Evolutionary conservation across 768 basidiomycete genomes (phyloP).

Genomic region (Lactarius sp.): DNA sequence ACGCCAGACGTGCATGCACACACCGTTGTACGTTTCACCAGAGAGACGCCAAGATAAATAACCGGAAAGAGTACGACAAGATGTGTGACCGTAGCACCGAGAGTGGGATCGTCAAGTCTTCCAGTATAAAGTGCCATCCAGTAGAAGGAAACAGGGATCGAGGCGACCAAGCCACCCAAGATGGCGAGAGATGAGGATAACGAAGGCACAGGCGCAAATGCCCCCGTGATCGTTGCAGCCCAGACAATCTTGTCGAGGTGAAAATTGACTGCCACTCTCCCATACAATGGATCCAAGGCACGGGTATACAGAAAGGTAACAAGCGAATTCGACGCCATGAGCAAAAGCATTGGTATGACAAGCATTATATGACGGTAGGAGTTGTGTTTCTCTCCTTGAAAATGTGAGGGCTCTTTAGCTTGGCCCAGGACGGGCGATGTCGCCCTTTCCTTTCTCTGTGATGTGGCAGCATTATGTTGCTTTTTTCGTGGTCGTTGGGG

Average conservation of each 20-base stretch:
- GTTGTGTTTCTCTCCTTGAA: background rate
- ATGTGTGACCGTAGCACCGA: constrained; percentile 60
- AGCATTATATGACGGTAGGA: constrained; percentile 13
- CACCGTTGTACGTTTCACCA: constrained; percentile 41
- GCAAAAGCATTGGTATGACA: constrained; percentile 31
- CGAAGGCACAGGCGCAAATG: constrained; percentile 34
- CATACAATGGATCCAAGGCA: constrained; percentile 66
- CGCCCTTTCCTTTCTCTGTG: background rate
- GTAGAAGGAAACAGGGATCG: constrained; percentile 58
- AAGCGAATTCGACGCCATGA: constrained; percentile 43
- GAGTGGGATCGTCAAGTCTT: constrained; percentile 45
- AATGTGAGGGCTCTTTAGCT: background rate
- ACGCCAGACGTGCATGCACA: background rate
- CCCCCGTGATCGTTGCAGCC: constrained; percentile 33
- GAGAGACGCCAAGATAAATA: constrained; percentile 44
- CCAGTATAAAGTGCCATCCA: constrained; percentile 60
- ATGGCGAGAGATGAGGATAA: constrained; percentile 34
- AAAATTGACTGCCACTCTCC: constrained; percentile 48
- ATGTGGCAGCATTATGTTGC: constrained; percentile 4
- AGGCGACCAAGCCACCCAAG: constrained; percentile 39
- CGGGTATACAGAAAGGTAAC: constrained; percentile 58
- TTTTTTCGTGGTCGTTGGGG: constrained; percentile 21
- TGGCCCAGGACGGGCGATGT: background rate
- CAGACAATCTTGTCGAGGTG: constrained; percentile 42
- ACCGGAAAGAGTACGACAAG: constrained; percentile 51